Evolutionary conservation across 75 land plant species (phyloP), one percentile per base, ranked within the genome.

Genomic region (Selaginella tamariscina): DNA sequence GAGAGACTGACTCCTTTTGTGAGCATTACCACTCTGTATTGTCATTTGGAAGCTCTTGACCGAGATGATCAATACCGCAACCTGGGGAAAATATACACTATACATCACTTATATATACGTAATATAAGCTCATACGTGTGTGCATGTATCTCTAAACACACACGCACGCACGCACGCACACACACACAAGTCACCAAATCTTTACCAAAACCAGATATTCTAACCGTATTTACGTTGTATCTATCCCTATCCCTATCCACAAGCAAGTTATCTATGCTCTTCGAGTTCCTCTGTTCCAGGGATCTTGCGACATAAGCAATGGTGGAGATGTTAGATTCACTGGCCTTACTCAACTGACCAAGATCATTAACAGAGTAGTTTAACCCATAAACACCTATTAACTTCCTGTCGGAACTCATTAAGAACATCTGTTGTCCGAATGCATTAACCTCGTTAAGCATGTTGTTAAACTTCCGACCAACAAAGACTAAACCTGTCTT

Each of bases 1-100:
- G 76, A 78, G 56, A 74, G 71, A 54, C 55, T 73, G 20, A 68
- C 71, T 9, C 79, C 77, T 70, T 69, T 68, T 24, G 67, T 64
- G 20, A 78, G 55, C 1, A 78, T 11, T 11, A 68, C 49, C 49
- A 39, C 49, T 5, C 5, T 5, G 49, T 8, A 59, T 5, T 21
- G 23, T n/a, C 49, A 27, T 26, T 21, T 23, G 8, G 8, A 59
- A 59, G 26, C 62, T 59, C 62, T n/a, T 59, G 11, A 39, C 49
- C 49, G 49, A 39, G 49, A 39, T 39, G 49, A 39, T 39, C 49
- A 39, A 39, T 15, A 39, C 49, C 11, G 49, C 49, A 39, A 39
- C 62, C 62, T 59, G 15, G 15, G 15, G 49, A 39, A 39, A 5
- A 15, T 15, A 39, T 5, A 39, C 49, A 39, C 5, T 15, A 15